Conservation (phyloP, 2,329 filamentous ascomycete species). For the Bretziella fagacearum region DNA sequence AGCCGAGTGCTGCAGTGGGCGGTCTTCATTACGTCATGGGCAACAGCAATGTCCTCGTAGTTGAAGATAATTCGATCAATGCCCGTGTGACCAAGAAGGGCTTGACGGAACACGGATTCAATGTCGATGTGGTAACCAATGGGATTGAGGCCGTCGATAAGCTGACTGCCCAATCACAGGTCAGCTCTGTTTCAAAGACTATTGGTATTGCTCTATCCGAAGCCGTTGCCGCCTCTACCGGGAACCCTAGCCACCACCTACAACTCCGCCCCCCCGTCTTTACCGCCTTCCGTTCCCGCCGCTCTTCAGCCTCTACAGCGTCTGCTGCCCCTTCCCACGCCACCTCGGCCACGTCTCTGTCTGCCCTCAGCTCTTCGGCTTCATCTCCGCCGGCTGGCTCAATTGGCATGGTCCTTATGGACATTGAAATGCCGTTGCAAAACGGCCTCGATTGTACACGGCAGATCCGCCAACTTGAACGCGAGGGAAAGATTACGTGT, state of each 20-base stretch:
- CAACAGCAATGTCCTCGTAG: conserved; percentile 35
- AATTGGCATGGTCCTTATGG: conserved; percentile 53
- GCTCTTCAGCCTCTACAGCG: conserved; percentile 8
- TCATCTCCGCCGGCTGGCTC: not conserved
- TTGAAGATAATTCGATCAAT: conserved; percentile 53
- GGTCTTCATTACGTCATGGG: conserved; percentile 2
- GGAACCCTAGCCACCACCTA: not conserved
- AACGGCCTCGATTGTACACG: conserved; percentile 59
- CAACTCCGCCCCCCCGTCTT: conserved; percentile 3
- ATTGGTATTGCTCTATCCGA: not conserved
- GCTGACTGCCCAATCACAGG: conserved; percentile 18
- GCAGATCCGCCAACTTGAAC: conserved; percentile 51
- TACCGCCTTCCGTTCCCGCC: conserved; percentile 9
- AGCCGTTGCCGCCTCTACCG: not conserved
- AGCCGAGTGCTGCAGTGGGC: not conserved
- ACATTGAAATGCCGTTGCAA: conserved; percentile 73
- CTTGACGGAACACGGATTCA: conserved; percentile 42
- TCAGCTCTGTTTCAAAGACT: not conserved
- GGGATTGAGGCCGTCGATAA: conserved; percentile 44
- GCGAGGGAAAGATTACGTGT: conserved; percentile 31
- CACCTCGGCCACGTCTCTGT: not conserved
- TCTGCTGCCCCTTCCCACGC: conserved; percentile 6
- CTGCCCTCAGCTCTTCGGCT: conserved; percentile 26
- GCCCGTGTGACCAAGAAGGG: conserved; percentile 47
- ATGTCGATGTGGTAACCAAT: conserved; percentile 46